Percentiles rank a stretch among this genome's conserved stretches.
These are phyloP conservation scores for Ilyonectria sp. DNA, from an alignment of 2,329 filamentous ascomycete species.

Conservation along the genomic window DNA sequence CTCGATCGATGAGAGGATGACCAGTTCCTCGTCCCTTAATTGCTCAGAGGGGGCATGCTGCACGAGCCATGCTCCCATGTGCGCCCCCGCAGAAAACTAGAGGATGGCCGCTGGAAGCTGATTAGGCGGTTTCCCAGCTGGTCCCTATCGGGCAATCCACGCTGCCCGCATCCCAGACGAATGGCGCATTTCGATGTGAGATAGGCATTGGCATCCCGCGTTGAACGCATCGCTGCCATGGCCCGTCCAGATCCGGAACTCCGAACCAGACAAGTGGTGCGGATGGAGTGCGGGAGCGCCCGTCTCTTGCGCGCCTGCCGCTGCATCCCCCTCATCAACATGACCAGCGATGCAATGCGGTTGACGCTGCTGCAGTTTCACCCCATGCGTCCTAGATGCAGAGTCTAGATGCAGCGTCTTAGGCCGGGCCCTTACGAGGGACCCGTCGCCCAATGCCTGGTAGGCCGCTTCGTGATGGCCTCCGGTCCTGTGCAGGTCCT, in stretches of 20 bases:
- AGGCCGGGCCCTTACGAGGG: constrained; percentile 12
- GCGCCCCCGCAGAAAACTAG: constrained; percentile 23
- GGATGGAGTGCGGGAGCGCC: constrained; percentile 44
- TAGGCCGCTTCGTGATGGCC: constrained; percentile 20
- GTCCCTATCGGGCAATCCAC: constrained; percentile 33
- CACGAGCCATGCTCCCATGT: constrained; percentile 34
- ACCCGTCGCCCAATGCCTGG: constrained; percentile 14
- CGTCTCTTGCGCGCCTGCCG: constrained; percentile 47
- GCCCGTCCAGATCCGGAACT: constrained; percentile 36
- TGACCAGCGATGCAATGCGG: constrained; percentile 33
- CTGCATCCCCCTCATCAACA: constrained; percentile 36
- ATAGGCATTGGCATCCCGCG: constrained; percentile 39
- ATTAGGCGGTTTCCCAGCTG: constrained; percentile 12
- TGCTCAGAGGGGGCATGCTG: constrained; percentile 27
- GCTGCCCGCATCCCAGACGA: constrained; percentile 28
- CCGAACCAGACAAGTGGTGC: constrained; percentile 39
- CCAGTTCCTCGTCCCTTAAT: constrained; percentile 37
- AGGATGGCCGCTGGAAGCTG: constrained; percentile 5
- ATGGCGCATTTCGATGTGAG: constrained; percentile 34
- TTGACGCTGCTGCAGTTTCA: constrained; percentile 33
- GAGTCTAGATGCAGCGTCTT: constrained; percentile 22
- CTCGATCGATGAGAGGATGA: constrained; percentile 27
- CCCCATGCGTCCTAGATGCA: constrained; percentile 22
- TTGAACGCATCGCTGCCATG: constrained; percentile 31
- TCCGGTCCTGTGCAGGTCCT: constrained; percentile 1